These are phyloP conservation scores for Allomyces javanicus DNA, from an alignment of 192 early-diverging fungal genomes.

Conservation along the genomic window DNA sequence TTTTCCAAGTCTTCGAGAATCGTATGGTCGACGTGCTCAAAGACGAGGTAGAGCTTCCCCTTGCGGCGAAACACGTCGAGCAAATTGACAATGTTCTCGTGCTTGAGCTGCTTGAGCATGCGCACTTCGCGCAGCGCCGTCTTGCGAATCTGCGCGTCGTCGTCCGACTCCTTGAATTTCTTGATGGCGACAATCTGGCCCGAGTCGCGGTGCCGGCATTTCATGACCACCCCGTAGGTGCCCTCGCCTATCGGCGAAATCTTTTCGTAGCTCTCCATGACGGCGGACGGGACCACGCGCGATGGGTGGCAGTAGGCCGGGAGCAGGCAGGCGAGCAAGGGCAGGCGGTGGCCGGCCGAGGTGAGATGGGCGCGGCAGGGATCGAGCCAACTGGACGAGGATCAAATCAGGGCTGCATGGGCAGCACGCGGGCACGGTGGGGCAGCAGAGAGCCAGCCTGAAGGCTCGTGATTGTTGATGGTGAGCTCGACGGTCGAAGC, in stretches of 20 bases:
- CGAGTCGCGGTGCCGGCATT: constrained; percentile 39
- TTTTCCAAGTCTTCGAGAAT: constrained; percentile 42
- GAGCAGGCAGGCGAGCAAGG: too few relatives aligned
- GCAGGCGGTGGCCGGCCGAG: too few relatives aligned
- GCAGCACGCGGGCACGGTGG: too few relatives aligned
- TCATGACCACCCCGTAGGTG: constrained; percentile 47
- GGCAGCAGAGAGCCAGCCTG: too few relatives aligned
- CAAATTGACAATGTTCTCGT: constrained; percentile 48
- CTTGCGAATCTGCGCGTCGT: constrained; percentile 41
- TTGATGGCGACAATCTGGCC: constrained; percentile 46
- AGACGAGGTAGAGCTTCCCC: constrained; percentile 42
- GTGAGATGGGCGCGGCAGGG: too few relatives aligned
- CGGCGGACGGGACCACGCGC: too few relatives aligned
- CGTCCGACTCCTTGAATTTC: constrained; percentile 44
- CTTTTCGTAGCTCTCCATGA: constrained; percentile 42
- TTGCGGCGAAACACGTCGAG: constrained; percentile 40
- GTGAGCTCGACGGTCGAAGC: too few relatives aligned
- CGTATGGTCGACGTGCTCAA: constrained; percentile 45
- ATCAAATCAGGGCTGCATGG: too few relatives aligned
- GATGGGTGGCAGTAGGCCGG: too few relatives aligned
- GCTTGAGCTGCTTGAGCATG: constrained; percentile 47
- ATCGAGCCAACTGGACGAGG: too few relatives aligned
- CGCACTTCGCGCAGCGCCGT: constrained; percentile 38
- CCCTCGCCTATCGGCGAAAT: constrained; percentile 42
- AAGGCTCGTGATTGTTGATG: too few relatives aligned